Conservation (phyloP, 176 grass and related monocot species). For the Lolium perenne region DNA sequence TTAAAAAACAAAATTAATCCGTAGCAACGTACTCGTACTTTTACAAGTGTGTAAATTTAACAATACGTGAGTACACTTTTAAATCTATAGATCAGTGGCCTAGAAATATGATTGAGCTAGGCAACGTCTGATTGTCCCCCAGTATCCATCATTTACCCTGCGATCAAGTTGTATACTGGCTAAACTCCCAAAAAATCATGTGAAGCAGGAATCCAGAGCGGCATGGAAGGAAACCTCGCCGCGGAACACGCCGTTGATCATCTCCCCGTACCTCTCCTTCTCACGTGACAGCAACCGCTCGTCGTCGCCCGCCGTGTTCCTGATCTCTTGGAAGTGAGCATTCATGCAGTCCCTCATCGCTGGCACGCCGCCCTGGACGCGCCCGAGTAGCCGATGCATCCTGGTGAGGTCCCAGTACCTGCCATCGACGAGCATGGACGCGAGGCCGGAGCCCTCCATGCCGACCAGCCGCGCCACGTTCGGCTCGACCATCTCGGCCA, state of each 20-base stretch:
- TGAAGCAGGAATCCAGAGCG: not conserved
- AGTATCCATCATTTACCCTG: not conserved
- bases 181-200: not conserved
- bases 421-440: not conserved
- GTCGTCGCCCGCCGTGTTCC: not conserved
- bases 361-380: not conserved
- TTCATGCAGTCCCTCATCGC: not conserved
- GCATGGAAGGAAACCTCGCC: not conserved
- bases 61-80: too few species aligned
- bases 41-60: too few species aligned
- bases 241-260: conserved; percentile 7
- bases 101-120: too few species aligned
- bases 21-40: too few species aligned
- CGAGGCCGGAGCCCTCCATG: not conserved
- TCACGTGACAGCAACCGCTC: not conserved
- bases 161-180: not conserved
- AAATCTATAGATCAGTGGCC: too few species aligned
- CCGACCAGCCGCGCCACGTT: not conserved
- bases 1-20: too few species aligned
- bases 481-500: not conserved
- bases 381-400: not conserved
- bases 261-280: not conserved
- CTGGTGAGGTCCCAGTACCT: conserved; percentile 18
- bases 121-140: not conserved
- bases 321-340: not conserved